A percentile compares a stretch with the other conserved stretches of the same genome.
Conservation (phyloP, 1,284 basidiomycete genomes). For the Fomes fomentarius region DNA sequence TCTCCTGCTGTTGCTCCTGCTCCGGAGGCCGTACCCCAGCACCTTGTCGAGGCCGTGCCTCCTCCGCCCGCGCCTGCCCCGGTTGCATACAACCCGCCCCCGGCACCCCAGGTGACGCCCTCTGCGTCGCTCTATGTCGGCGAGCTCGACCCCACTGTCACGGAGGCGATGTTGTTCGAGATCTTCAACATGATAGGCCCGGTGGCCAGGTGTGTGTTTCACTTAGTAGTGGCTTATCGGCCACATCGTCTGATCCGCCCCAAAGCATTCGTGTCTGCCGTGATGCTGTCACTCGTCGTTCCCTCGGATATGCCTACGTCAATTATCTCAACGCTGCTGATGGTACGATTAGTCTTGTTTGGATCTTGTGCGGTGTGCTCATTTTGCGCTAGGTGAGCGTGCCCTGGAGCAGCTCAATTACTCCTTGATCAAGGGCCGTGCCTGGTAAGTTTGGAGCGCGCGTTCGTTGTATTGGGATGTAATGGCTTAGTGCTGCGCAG, state of each 20-base stretch:
- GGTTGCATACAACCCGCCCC: slow-evolving; percentile 62
- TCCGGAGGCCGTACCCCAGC: slow-evolving; percentile 36
- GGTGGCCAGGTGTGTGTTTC: slow-evolving; percentile 83
- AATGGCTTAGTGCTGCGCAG: slow-evolving; percentile 39
- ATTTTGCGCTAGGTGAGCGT: slow-evolving; percentile 74
- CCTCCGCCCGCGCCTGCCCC: slow-evolving; percentile 35
- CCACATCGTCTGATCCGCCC: slow-evolving; percentile 12
- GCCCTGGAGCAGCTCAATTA: slow-evolving; percentile 99
- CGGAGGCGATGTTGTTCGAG: slow-evolving; percentile 99
- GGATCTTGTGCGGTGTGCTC: too few relatives aligned
- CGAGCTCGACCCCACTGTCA: slow-evolving; percentile 97
- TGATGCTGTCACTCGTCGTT: slow-evolving; percentile 99
- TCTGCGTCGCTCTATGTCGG: slow-evolving; percentile 98
- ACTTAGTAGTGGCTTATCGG: slow-evolving; percentile 9
- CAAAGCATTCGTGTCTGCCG: slow-evolving; percentile 97
- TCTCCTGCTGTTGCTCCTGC: slow-evolving; percentile 37
- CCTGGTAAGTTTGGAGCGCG: slow-evolving; percentile 75
- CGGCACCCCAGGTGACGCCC: slow-evolving; percentile 65
- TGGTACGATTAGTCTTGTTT: slow-evolving; percentile 61
- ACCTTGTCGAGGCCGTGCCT: slow-evolving; percentile 43
- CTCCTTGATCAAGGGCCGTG: slow-evolving; percentile 96
- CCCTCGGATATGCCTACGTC: slow-evolving; percentile 99
- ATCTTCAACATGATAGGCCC: slow-evolving; percentile 99
- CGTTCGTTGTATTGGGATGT: not conserved
- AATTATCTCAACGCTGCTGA: slow-evolving; percentile 97